Conservation (phyloP, 331 rosid genomes). For the Arachis monticola region DNA sequence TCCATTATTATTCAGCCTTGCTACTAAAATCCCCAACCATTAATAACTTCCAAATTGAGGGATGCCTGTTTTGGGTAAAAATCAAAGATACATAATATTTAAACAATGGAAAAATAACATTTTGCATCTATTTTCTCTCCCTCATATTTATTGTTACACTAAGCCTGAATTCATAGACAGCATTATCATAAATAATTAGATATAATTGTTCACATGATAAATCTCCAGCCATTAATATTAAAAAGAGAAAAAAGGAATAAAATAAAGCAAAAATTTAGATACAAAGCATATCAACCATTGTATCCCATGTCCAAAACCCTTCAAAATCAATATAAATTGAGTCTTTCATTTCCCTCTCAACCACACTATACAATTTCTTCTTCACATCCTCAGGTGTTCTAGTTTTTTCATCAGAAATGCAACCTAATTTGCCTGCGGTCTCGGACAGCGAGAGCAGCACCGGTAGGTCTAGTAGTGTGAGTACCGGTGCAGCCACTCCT, state of each 20-base stretch:
- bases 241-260: neutral
- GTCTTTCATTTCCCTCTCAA: neutral
- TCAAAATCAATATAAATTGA: neutral
- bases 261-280: neutral
- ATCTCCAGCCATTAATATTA: neutral
- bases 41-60: neutral
- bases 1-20: neutral
- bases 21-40: neutral
- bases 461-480: neutral
- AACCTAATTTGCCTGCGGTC: neutral
- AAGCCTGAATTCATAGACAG: too few relatives aligned
- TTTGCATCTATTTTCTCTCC: too few relatives aligned
- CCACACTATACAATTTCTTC: too few relatives aligned
- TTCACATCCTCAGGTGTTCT: neutral
- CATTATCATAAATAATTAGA: neutral
- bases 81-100: neutral
- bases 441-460: conserved; percentile 12
- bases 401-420: neutral
- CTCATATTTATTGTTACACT: too few relatives aligned
- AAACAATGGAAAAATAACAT: too few relatives aligned
- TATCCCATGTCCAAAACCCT: neutral
- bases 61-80: neutral
- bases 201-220: neutral
- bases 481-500: neutral
- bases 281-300: neutral